Percentiles rank a stretch among this genome's conserved stretches.
phyloP scores from a whole-genome alignment of 2,329 filamentous ascomycete species.

The Beauveria asiatica region DNA sequence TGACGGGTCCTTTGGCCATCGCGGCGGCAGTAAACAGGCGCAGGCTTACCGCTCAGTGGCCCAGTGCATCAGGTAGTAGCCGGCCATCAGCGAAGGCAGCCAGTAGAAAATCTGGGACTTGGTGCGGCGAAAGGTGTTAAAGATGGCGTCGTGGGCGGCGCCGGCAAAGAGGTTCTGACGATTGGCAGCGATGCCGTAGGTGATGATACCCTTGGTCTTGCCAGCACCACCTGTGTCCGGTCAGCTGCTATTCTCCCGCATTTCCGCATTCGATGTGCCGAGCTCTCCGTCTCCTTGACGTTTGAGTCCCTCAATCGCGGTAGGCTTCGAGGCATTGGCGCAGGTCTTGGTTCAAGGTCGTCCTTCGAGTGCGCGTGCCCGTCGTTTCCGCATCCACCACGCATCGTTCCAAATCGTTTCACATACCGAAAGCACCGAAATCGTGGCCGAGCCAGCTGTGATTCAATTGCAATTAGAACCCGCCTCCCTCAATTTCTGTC shows the following conservation, averaged over 20 bases:
- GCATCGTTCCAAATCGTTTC: slow-evolving; percentile 11
- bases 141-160: slow-evolving; percentile 70
- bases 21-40: too few relatives aligned
- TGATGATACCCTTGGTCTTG: slow-evolving; percentile 56
- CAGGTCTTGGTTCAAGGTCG: not conserved
- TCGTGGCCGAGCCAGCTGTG: slow-evolving; percentile 57
- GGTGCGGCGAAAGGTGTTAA: slow-evolving; percentile 90
- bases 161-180: slow-evolving; percentile 82
- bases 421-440: slow-evolving; percentile 71
- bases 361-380: not conserved
- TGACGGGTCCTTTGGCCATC: too few relatives aligned
- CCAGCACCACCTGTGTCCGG: slow-evolving; percentile 36
- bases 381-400: not conserved
- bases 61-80: slow-evolving; percentile 83
- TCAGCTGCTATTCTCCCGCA: slow-evolving; percentile 15
- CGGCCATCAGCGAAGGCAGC: slow-evolving; percentile 66
- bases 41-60: slow-evolving; percentile 69
- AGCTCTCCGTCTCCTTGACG: not conserved
- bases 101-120: slow-evolving; percentile 83
- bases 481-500: not conserved
- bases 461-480: slow-evolving; percentile 18
- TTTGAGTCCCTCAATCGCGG: not conserved
- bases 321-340: not conserved
- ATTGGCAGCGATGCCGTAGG: slow-evolving; percentile 76
- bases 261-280: slow-evolving; percentile 15